Conservation (phyloP, 768 basidiomycete genomes). For the Podaxis rugospora region DNA sequence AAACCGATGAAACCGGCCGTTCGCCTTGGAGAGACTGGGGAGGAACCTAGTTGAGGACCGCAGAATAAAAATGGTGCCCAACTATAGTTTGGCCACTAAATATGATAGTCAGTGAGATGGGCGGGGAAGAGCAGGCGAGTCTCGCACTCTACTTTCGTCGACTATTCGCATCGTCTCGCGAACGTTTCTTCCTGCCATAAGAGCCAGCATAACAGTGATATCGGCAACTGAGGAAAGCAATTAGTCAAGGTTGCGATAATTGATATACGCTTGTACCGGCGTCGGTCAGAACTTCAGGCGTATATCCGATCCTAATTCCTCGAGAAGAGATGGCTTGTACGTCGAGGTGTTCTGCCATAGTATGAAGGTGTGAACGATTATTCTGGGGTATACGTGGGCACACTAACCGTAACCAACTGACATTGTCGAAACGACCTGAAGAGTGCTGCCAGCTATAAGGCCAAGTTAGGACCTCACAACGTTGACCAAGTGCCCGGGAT, state of each 20-base stretch:
- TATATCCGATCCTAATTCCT: slow-evolving; percentile 78
- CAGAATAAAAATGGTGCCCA: slow-evolving; percentile 87
- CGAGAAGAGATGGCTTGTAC: slow-evolving; percentile 53
- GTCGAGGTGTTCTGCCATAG: slow-evolving; percentile 71
- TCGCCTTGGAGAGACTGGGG: slow-evolving; percentile 41
- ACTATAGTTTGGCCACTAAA: slow-evolving; percentile 71
- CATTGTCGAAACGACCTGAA: slow-evolving; percentile 90
- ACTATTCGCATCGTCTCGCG: slow-evolving; percentile 62
- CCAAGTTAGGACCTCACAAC: not conserved
- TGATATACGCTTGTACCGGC: slow-evolving; percentile 49
- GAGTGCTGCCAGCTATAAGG: slow-evolving; percentile 59
- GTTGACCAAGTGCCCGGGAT: not conserved
- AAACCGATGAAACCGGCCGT: slow-evolving; percentile 93
- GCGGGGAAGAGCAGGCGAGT: not conserved
- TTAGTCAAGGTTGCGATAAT: not conserved
- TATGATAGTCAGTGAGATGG: not conserved
- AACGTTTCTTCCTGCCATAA: slow-evolving; percentile 90
- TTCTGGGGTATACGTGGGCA: not conserved
- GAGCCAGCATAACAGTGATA: slow-evolving; percentile 79
- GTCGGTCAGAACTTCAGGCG: slow-evolving; percentile 90
- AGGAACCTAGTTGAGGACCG: slow-evolving; percentile 73
- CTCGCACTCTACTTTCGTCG: slow-evolving; percentile 59
- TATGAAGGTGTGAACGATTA: not conserved
- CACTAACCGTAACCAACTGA: slow-evolving; percentile 80
- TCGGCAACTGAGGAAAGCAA: slow-evolving; percentile 68